Conservation (phyloP, 148 eudicot genomes). For the Silene latifolia region DNA sequence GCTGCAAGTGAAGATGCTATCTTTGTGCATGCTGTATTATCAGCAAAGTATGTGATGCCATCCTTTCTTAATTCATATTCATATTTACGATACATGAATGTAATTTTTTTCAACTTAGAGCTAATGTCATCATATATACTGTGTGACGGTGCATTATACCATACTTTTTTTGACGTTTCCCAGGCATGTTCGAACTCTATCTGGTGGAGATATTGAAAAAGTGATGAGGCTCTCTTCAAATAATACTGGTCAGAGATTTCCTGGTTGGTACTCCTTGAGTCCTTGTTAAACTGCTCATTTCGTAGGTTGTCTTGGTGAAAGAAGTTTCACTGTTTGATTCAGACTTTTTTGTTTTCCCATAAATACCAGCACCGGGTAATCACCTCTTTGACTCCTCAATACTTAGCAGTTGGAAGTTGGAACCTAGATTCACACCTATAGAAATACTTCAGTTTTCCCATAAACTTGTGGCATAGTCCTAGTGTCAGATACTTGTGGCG, state of each 20-base stretch:
- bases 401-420: neutral
- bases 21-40: slow-evolving; percentile 74
- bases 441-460: neutral
- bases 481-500: neutral
- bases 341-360: neutral
- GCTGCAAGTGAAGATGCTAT: slow-evolving; percentile 88
- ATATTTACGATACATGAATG: neutral
- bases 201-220: slow-evolving; percentile 70
- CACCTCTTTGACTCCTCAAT: neutral
- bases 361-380: neutral
- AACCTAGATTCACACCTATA: neutral
- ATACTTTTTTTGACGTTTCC: slow-evolving; percentile 15
- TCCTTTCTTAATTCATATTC: slow-evolving; percentile 11
- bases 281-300: neutral
- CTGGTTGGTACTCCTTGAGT: slow-evolving; percentile 43
- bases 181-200: slow-evolving; percentile 82
- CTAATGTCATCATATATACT: neutral
- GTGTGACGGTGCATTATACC: slow-evolving; percentile 6
- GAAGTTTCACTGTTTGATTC: neutral
- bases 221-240: slow-evolving; percentile 48
- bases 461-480: neutral
- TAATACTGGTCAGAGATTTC: slow-evolving; percentile 45
- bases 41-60: slow-evolving; percentile 66
- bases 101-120: neutral
- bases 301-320: neutral